Evolutionary conservation across 768 basidiomycete genomes (phyloP).

Genomic region (Boletus edulis): DNA sequence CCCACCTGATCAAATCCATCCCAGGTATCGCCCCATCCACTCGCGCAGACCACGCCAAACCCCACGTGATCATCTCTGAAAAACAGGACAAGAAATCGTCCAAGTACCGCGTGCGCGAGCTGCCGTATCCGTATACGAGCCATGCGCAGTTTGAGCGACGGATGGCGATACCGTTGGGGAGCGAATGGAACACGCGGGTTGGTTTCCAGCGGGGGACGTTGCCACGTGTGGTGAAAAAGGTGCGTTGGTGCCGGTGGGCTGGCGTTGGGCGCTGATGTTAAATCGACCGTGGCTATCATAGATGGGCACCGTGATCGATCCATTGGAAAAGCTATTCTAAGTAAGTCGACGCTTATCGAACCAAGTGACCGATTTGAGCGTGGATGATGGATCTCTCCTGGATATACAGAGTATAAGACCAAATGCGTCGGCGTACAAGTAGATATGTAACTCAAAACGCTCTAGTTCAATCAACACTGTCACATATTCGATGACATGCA

Average conservation of each 20-base stretch:
- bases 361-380: too few relatives aligned
- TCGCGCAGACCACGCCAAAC: constrained; percentile 81
- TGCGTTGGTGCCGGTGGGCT: constrained; percentile 19
- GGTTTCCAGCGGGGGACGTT: constrained; percentile 82
- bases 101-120: constrained; percentile 85
- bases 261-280: too few relatives aligned
- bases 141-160: constrained; percentile 88
- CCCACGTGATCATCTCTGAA: constrained; percentile 94
- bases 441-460: too few relatives aligned
- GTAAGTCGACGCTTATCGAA: not conserved
- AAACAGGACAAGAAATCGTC: constrained; percentile 91
- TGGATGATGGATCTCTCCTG: too few relatives aligned
- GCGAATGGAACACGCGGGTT: constrained; percentile 91
- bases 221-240: constrained; percentile 88
- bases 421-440: too few relatives aligned
- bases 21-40: constrained; percentile 76
- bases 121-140: constrained; percentile 94
- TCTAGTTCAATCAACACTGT: too few relatives aligned
- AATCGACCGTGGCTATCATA: constrained; percentile 21
- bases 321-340: constrained; percentile 53
- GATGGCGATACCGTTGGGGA: constrained; percentile 78
- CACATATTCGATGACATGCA: too few relatives aligned
- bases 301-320: constrained; percentile 72
- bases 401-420: too few relatives aligned
- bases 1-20: constrained; percentile 74